Percentiles rank a stretch among this genome's conserved stretches.
Evolutionary conservation across 345 rosid species (phyloP).

Genomic region (Atalantia buxifolia): DNA sequence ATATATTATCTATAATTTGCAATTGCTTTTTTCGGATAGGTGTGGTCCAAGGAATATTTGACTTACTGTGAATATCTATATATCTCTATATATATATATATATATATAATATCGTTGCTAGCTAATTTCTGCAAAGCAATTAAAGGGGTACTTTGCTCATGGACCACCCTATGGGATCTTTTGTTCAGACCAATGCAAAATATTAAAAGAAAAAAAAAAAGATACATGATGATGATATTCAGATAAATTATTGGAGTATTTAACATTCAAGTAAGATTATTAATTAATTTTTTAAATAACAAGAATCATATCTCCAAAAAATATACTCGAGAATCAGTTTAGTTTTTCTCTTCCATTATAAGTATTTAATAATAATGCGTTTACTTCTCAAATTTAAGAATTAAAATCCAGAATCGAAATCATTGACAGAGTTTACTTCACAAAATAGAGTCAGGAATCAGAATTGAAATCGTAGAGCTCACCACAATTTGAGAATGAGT

Average conservation of each 20-base stretch:
- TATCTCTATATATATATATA: neutral
- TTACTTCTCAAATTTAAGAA: too few species aligned
- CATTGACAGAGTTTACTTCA: too few species aligned
- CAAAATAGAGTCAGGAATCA: too few species aligned
- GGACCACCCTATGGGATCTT: conserved; percentile 28
- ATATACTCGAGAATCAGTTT: too few species aligned
- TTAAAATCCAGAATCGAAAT: too few species aligned
- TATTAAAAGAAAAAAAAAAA: neutral
- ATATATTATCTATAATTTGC: neutral
- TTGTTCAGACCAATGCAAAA: conserved; percentile 21
- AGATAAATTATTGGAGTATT: too few species aligned
- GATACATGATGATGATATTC: neutral
- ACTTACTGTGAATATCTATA: conserved; percentile 6
- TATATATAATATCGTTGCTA: neutral
- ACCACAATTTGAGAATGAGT: too few species aligned
- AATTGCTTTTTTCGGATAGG: conserved; percentile 8
- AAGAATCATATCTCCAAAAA: too few species aligned
- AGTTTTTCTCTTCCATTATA: too few species aligned
- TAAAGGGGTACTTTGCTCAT: conserved; percentile 8
- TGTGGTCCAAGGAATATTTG: conserved; percentile 36
- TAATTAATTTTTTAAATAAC: too few species aligned
- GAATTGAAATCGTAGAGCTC: rapidly evolving
- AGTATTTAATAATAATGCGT: too few species aligned
- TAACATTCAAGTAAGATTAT: too few species aligned
- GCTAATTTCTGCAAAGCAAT: conserved; percentile 24